phyloP scores from a whole-genome alignment of 139 green algal genomes.

The Picochlorum sp. region DNA sequence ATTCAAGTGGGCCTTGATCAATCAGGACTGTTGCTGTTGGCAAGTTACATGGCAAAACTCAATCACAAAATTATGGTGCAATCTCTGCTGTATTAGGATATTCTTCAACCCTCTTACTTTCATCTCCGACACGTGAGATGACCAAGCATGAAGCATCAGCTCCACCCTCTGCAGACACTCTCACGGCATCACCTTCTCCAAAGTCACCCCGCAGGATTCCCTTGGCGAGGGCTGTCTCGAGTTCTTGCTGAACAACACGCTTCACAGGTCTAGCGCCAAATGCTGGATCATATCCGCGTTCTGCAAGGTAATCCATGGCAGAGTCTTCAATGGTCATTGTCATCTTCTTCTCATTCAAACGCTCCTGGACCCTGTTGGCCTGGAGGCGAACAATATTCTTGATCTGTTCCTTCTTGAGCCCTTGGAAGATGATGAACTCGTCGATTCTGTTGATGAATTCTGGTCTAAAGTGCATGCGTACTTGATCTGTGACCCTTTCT shows the following conservation, averaged over 20 bases:
- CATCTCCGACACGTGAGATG: slow-evolving; percentile 10
- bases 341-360: slow-evolving; percentile 85
- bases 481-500: slow-evolving; percentile 49
- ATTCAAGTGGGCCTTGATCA: too few species aligned
- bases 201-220: slow-evolving; percentile 66
- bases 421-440: slow-evolving; percentile 95
- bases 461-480: slow-evolving; percentile 84
- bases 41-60: too few species aligned
- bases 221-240: slow-evolving; percentile 90
- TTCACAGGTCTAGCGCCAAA: slow-evolving; percentile 96
- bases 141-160: slow-evolving; percentile 14
- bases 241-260: slow-evolving; percentile 88
- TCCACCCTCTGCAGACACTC: slow-evolving; percentile 40
- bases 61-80: slow-evolving; percentile 5
- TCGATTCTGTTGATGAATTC: slow-evolving; percentile 98
- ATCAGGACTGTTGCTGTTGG: too few species aligned
- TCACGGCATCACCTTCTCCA: slow-evolving; percentile 57
- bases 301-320: slow-evolving; percentile 70
- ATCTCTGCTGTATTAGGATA: slow-evolving; percentile 8
- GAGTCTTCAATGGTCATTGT: slow-evolving; percentile 47
- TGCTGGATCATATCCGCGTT: slow-evolving; percentile 79
- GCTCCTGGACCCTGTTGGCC: slow-evolving; percentile 49
- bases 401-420: slow-evolving; percentile 71
- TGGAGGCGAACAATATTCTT: slow-evolving; percentile 66
- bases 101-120: background rate